A percentile compares a stretch with the other conserved stretches of the same genome.
These are phyloP conservation scores for Mycena alexandri DNA, from an alignment of 768 basidiomycete genomes.

Conservation along the genomic window DNA sequence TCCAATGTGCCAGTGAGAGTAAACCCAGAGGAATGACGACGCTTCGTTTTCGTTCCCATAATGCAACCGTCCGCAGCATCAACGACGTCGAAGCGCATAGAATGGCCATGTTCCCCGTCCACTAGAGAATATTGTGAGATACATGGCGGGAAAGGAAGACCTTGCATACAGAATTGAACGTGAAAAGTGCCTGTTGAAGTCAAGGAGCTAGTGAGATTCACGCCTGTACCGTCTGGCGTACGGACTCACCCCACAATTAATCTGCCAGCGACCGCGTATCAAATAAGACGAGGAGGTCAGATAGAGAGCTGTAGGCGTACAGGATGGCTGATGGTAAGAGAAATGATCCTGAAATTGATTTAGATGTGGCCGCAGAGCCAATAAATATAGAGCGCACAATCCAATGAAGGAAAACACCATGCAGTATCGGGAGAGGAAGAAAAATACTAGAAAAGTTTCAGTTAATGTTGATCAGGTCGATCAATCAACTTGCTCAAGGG, in stretches of 20 bases:
- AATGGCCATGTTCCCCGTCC: slow-evolving; percentile 75
- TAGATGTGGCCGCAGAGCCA: not conserved
- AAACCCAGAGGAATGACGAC: not conserved
- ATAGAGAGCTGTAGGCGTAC: slow-evolving; percentile 45
- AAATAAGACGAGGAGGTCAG: slow-evolving; percentile 30
- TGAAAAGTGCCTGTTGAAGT: slow-evolving; percentile 66
- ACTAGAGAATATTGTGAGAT: slow-evolving; percentile 49
- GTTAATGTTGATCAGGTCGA: slow-evolving; percentile 29
- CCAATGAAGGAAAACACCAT: slow-evolving; percentile 76
- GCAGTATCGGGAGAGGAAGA: slow-evolving; percentile 80
- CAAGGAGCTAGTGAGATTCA: slow-evolving; percentile 3
- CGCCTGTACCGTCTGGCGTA: not conserved
- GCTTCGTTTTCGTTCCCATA: too few relatives aligned
- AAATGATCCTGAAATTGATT: slow-evolving; percentile 62
- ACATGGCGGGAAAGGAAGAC: slow-evolving; percentile 11
- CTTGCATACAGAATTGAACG: slow-evolving; percentile 71
- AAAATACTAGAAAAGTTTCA: slow-evolving; percentile 59
- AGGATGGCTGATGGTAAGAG: slow-evolving; percentile 62
- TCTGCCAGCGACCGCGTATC: slow-evolving; percentile 48
- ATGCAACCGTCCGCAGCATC: slow-evolving; percentile 74
- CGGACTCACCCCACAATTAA: slow-evolving; percentile 69
- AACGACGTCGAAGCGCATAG: slow-evolving; percentile 76
- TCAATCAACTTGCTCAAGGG: slow-evolving; percentile 54
- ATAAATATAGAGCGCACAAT: slow-evolving; percentile 57
- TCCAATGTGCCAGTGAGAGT: slow-evolving; percentile 53